These are phyloP conservation scores for Aspergillus avenaceus DNA, from an alignment of 495 filamentous ascomycete species.

Conservation along the genomic window DNA sequence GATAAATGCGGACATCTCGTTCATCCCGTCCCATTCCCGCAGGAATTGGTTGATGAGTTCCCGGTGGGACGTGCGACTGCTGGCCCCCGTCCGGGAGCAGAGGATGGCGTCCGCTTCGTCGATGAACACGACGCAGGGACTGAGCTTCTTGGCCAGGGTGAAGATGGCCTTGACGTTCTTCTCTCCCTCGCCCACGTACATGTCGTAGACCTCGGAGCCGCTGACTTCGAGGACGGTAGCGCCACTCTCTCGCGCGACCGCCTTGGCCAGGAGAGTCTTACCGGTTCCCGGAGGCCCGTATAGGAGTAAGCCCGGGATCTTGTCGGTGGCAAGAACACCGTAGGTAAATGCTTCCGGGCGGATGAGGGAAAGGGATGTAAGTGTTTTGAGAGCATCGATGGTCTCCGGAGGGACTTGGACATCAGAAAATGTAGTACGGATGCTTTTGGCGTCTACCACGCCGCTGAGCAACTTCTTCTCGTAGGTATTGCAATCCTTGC, in stretches of 20 bases:
- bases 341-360: constrained; percentile 95
- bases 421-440: constrained; percentile 80
- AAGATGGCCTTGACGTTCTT: constrained; percentile 97
- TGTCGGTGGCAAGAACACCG: constrained; percentile 86
- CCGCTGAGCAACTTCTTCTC: constrained; percentile 82
- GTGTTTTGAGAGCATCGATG: constrained; percentile 80
- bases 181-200: constrained; percentile 93
- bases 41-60: constrained; percentile 98
- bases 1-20: constrained; percentile 82
- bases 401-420: constrained; percentile 79
- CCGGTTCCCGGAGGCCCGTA: constrained; percentile 96
- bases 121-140: constrained; percentile 93
- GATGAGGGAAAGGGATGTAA: constrained; percentile 82
- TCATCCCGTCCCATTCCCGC: constrained; percentile 97
- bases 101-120: constrained; percentile 96
- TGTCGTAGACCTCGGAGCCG: constrained; percentile 83
- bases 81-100: constrained; percentile 58
- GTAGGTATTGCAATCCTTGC: constrained; percentile 60
- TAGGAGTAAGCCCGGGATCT: constrained; percentile 82
- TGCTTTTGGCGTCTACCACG: constrained; percentile 73
- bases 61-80: constrained; percentile 62
- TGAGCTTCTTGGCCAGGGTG: constrained; percentile 81
- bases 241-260: constrained; percentile 90
- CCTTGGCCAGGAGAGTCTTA: constrained; percentile 93
- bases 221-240: constrained; percentile 76